Conservation (phyloP, 2,329 filamentous ascomycete genomes). For the Xylaria sp. region DNA sequence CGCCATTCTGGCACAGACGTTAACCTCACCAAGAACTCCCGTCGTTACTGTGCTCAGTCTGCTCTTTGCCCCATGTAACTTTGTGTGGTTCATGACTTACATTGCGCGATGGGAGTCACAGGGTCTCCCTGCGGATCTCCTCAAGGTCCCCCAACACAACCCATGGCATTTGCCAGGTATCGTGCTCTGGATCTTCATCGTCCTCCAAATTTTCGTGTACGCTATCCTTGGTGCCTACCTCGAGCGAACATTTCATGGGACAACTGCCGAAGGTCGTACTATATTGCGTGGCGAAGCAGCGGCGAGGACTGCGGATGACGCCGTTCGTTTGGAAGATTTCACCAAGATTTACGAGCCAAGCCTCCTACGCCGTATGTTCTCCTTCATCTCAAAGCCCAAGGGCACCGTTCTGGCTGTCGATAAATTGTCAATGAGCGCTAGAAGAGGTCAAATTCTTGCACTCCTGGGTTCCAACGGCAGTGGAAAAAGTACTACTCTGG, state of each 20-base stretch:
- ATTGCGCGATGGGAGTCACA: conserved; percentile 71
- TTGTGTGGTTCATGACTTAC: conserved; percentile 71
- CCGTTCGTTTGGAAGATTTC: conserved; percentile 67
- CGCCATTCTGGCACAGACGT: conserved; percentile 75
- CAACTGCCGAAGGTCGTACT: conserved; percentile 57
- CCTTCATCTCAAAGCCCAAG: conserved; percentile 43
- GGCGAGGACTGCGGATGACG: conserved; percentile 36
- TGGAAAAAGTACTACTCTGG: conserved; percentile 84
- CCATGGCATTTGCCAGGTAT: conserved; percentile 68
- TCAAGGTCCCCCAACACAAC: conserved; percentile 55
- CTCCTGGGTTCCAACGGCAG: conserved; percentile 84
- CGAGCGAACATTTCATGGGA: conserved; percentile 71
- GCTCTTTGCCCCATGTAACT: conserved; percentile 83
- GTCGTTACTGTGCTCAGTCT: conserved; percentile 65
- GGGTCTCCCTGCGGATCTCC: conserved; percentile 54
- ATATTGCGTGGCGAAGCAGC: conserved; percentile 36
- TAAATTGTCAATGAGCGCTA: conserved; percentile 63
- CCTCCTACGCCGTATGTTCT: conserved; percentile 51
- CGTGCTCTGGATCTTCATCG: conserved; percentile 69
- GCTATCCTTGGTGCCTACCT: conserved; percentile 69
- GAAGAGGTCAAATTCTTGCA: conserved; percentile 77
- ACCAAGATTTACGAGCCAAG: conserved; percentile 72
- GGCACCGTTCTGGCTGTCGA: conserved; percentile 75
- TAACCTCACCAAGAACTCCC: conserved; percentile 56
- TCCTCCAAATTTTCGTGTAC: conserved; percentile 73